Conservation (phyloP, 306 rosid species). For the Cicer cuneatum region DNA sequence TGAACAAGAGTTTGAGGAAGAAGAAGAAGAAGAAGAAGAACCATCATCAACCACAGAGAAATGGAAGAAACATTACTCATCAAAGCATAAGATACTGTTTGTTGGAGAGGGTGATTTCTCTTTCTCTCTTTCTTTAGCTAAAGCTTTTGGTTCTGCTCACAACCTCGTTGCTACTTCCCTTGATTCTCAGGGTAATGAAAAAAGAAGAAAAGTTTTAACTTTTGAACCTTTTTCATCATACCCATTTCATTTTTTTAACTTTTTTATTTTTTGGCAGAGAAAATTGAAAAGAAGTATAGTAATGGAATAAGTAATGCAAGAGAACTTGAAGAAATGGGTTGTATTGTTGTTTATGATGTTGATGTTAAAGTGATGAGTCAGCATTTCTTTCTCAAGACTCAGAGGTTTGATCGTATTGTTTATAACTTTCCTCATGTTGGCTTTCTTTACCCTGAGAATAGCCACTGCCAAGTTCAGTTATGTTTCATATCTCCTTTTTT, state of each 20-base stretch:
- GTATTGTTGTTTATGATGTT: slow-evolving; percentile 62
- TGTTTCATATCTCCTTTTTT: slow-evolving; percentile 11
- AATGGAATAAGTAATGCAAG: slow-evolving; percentile 65
- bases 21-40: slow-evolving; percentile 42
- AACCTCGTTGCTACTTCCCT: slow-evolving; percentile 79
- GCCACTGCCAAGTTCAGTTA: slow-evolving; percentile 78
- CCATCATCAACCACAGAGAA: slow-evolving; percentile 41
- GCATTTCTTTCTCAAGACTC: slow-evolving; percentile 80
- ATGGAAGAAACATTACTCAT: slow-evolving; percentile 81
- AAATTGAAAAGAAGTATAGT: slow-evolving; percentile 62
- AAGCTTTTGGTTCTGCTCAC: slow-evolving; percentile 63
- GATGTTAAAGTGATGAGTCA: slow-evolving; percentile 71
- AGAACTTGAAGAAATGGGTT: slow-evolving; percentile 75
- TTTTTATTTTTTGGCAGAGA: slow-evolving; percentile 46
- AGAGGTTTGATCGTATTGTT: slow-evolving; percentile 78
- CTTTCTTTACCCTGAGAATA: slow-evolving; percentile 68
- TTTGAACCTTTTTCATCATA: slow-evolving; percentile 27
- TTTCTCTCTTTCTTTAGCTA: slow-evolving; percentile 67
- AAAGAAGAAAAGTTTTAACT: neutral
- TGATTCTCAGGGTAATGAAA: slow-evolving; percentile 64
- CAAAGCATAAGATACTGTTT: slow-evolving; percentile 64
- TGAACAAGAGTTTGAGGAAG: slow-evolving; percentile 35
- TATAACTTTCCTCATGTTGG: slow-evolving; percentile 92
- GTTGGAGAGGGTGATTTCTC: slow-evolving; percentile 93
- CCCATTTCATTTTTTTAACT: neutral